Base-by-base conservation (phyloP, 768 basidiomycete species). In the Omphalotus guepiniiformis region DNA sequence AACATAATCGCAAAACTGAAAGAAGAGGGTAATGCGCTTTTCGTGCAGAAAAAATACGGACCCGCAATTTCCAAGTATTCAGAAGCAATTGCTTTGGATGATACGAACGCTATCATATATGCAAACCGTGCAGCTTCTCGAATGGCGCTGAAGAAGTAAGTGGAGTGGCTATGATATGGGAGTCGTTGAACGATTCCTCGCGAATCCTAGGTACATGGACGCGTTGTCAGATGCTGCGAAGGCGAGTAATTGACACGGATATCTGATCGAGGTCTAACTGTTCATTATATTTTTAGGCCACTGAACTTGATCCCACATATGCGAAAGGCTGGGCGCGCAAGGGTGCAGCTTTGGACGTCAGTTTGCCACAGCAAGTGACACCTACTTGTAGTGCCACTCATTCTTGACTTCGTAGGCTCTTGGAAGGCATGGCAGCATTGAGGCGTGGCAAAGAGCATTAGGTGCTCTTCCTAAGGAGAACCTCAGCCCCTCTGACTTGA, bases 61-160 rank as follows among this genome's bases (percentile, higher is more conserved):
- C 29, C 29, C 2, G 58, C 56, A 4, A 38, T 25, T 15, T 16
- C 19, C 13, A 55, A 49, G 28, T 59, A 57, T 23, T 36, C 49
- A 0, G 44, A 50, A n/a, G 58, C 52, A 2, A 27, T 59, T 30
- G 18, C 26, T 11, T 23, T 54, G 5, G 57, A 53, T 29, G 54
- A 52, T 8, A 23, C 38, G 3, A 59, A 55, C 36, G 47, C 58
- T 3, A 48, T 58, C 30, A 22, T 57, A 6, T 58, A 54, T 38
- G 52, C 53, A 9, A 60, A 60, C 39, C 54, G 58, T 8, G 45
- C 56, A 23, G 56, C 58, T 29, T 59, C 53, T 49, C 48, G 42
- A 39, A 45, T 55, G 9, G 38, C 29, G 12, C 15, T 53, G 55
- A 41, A 44, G 26, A 36, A 47, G 54, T 54, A 30, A 16, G 51